A percentile compares a stretch with the other conserved stretches of the same genome.
phyloP scores from a whole-genome alignment of 345 rosid species.

The Bretschneidera sinensis region DNA sequence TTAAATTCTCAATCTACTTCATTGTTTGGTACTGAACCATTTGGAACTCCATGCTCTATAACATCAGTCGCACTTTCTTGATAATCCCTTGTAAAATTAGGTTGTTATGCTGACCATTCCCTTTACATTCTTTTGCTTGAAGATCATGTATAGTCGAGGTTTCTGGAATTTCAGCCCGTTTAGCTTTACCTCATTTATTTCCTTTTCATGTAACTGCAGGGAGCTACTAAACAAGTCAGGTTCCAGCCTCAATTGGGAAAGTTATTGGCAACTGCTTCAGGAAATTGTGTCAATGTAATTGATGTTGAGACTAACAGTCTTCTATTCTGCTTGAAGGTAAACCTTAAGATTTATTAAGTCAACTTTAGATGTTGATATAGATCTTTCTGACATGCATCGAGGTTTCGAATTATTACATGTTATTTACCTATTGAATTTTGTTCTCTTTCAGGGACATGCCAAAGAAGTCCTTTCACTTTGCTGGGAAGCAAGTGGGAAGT shows the following conservation, averaged over 20 bases:
- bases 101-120: not conserved
- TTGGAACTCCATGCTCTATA: no score
- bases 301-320: conserved; percentile 22
- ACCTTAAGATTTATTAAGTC: not conserved
- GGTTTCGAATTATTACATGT: not conserved
- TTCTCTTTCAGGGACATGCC: conserved; percentile 24
- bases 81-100: not conserved
- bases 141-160: no score
- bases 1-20: no score
- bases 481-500: conserved; percentile 28
- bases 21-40: no score
- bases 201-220: conserved; percentile 14
- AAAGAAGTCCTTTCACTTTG: conserved; percentile 26
- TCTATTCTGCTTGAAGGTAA: conserved; percentile 21
- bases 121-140: no score
- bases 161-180: no score
- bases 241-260: conserved; percentile 25
- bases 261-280: conserved; percentile 24
- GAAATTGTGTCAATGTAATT: conserved; percentile 21
- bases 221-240: conserved; percentile 26
- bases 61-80: no score
- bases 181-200: not conserved
- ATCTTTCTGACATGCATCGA: not conserved
- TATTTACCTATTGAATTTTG: not conserved
- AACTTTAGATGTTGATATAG: not conserved